phyloP scores from a whole-genome alignment of 2,329 filamentous ascomycete species.

The Xylaria sp. region DNA sequence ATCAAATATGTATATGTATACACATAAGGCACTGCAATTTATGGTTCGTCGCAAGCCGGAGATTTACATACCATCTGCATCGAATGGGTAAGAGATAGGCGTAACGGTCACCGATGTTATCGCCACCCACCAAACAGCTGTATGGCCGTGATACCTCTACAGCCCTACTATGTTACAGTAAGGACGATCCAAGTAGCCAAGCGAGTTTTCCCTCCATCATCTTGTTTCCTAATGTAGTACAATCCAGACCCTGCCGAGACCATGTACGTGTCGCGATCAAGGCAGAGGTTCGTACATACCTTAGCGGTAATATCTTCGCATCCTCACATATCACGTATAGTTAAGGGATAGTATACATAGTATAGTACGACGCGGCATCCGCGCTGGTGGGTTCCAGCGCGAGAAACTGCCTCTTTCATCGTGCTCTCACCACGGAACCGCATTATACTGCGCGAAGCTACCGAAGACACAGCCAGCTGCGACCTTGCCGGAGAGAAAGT shows the following conservation, averaged over 20 bases:
- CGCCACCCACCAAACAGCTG: background rate
- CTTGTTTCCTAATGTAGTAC: background rate
- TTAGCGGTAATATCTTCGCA: slow-evolving; percentile 1
- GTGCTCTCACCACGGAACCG: background rate
- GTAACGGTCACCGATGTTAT: slow-evolving; percentile 4
- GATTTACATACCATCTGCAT: too few relatives aligned
- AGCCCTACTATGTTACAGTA: background rate
- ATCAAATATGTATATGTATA: background rate
- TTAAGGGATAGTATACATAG: background rate
- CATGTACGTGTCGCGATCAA: background rate
- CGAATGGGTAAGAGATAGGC: background rate
- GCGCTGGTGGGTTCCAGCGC: slow-evolving; percentile 9
- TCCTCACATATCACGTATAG: background rate
- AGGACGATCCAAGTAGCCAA: too few relatives aligned
- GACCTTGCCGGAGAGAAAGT: background rate
- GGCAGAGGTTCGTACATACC: too few relatives aligned
- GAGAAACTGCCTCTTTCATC: slow-evolving; percentile 4
- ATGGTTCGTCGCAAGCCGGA: too few relatives aligned
- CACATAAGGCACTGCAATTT: too few relatives aligned
- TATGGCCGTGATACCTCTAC: background rate
- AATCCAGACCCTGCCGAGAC: background rate
- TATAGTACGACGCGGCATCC: slow-evolving; percentile 1
- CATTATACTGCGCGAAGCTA: slow-evolving; percentile 8
- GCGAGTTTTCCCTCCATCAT: too few relatives aligned
- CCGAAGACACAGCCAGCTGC: background rate